Evolutionary conservation across 2,329 filamentous ascomycete genomes (phyloP).

Genomic region (Harringtonia lauricola): DNA sequence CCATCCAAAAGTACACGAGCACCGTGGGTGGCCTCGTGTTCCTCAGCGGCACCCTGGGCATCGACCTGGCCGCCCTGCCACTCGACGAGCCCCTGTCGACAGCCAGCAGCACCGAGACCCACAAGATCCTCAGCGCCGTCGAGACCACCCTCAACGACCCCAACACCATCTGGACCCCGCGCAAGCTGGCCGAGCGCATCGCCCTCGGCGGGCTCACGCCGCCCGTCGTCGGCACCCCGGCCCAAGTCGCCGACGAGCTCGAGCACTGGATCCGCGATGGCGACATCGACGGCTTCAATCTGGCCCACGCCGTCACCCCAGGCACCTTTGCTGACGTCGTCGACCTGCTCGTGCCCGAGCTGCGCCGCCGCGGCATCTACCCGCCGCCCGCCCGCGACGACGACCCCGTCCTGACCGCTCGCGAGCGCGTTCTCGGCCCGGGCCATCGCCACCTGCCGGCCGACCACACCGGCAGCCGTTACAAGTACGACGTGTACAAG

Average conservation of each 20-base stretch:
- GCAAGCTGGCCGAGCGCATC: slow-evolving; percentile 49
- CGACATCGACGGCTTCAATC: slow-evolving; percentile 66
- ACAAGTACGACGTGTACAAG: no score
- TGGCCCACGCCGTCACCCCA: slow-evolving; percentile 38
- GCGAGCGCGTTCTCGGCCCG: no score
- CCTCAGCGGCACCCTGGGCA: slow-evolving; percentile 64
- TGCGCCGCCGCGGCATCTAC: slow-evolving; percentile 44
- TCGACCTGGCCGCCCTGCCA: slow-evolving; percentile 29
- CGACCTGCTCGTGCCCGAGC: slow-evolving; percentile 51
- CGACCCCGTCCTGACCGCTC: slow-evolving; percentile 24
- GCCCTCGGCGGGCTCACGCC: slow-evolving; percentile 13
- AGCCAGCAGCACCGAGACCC: slow-evolving; percentile 27
- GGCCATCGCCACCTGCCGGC: no score
- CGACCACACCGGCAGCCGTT: no score
- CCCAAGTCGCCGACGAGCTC: slow-evolving; percentile 56
- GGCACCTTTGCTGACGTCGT: slow-evolving; percentile 54
- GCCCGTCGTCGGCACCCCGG: slow-evolving; percentile 48
- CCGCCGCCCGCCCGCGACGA: slow-evolving; percentile 43
- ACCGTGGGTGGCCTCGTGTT: slow-evolving; percentile 57
- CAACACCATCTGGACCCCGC: slow-evolving; percentile 68
- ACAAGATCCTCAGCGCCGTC: slow-evolving; percentile 22
- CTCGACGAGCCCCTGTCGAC: slow-evolving; percentile 27
- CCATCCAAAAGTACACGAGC: slow-evolving; percentile 45
- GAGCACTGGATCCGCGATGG: slow-evolving; percentile 58
- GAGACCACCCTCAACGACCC: slow-evolving; percentile 14